These are phyloP conservation scores for Rhodocollybia butyracea DNA, from an alignment of 768 basidiomycete genomes.

Conservation along the genomic window DNA sequence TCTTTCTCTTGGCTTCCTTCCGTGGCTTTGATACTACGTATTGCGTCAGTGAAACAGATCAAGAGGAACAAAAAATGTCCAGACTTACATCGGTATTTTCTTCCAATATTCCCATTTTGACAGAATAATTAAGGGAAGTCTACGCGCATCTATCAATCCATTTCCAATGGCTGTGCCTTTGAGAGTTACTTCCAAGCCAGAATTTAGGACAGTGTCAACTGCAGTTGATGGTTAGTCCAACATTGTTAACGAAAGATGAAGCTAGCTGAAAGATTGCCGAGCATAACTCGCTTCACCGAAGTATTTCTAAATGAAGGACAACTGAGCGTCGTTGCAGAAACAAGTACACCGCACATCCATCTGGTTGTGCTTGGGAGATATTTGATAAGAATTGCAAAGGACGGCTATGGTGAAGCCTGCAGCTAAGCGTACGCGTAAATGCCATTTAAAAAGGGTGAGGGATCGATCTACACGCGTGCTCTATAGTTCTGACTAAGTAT, in stretches of 20 bases:
- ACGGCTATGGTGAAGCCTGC: slow-evolving; percentile 87
- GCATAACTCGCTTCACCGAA: slow-evolving; percentile 95
- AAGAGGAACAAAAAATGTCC: slow-evolving; percentile 3
- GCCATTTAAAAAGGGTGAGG: neutral
- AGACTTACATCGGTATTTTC: slow-evolving; percentile 59
- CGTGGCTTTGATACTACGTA: slow-evolving; percentile 53
- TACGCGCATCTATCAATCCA: slow-evolving; percentile 91
- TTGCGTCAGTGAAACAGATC: neutral
- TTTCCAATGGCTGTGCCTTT: slow-evolving; percentile 91
- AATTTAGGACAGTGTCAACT: slow-evolving; percentile 77
- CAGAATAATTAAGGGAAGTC: slow-evolving; percentile 82
- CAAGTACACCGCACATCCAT: slow-evolving; percentile 63
- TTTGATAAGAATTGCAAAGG: slow-evolving; percentile 78
- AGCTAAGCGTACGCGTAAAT: slow-evolving; percentile 9
- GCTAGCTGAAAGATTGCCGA: slow-evolving; percentile 88
- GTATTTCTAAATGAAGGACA: slow-evolving; percentile 66
- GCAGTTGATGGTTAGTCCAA: neutral
- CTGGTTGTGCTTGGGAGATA: slow-evolving; percentile 84
- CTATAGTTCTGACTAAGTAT: too few species aligned
- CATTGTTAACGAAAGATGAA: neutral
- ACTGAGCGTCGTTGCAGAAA: slow-evolving; percentile 7
- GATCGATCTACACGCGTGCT: slow-evolving; percentile 46
- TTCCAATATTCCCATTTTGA: slow-evolving; percentile 76
- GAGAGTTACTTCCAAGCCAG: slow-evolving; percentile 57
- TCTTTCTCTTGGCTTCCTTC: slow-evolving; percentile 50